phyloP scores from a whole-genome alignment of 1,284 basidiomycete species.

The Ceratobasidium theobromae region DNA sequence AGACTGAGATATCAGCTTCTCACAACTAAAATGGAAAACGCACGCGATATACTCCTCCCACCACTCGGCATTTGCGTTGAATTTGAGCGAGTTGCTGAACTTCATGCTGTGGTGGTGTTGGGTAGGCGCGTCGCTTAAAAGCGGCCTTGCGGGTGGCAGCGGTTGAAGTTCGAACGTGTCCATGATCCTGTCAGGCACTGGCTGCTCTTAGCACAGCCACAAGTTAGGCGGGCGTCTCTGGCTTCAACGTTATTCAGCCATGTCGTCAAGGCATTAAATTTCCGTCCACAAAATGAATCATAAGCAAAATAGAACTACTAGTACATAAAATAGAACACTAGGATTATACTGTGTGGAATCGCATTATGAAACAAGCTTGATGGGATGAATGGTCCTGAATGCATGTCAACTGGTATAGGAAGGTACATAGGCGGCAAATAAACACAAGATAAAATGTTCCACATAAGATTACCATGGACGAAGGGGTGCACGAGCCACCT shows the following conservation, averaged over 20 bases:
- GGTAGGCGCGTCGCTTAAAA: background rate
- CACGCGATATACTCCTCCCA: conserved; percentile 89
- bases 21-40: conserved; percentile 41
- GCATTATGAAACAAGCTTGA: conserved; percentile 17
- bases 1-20: background rate
- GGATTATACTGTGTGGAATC: conserved; percentile 21
- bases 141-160: background rate
- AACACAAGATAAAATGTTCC: background rate
- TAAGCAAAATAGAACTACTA: conserved; percentile 17
- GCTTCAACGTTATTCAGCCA: background rate
- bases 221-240: background rate
- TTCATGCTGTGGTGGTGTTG: conserved; percentile 37
- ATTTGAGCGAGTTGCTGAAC: conserved; percentile 73
- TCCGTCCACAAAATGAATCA: background rate
- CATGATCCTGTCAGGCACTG: conserved; percentile 23
- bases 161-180: conserved; percentile 15
- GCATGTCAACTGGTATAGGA: conserved; percentile 6
- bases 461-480: conserved; percentile 26
- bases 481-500: conserved; percentile 8
- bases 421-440: background rate
- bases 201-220: conserved; percentile 22
- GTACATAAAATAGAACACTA: conserved; percentile 19
- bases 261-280: background rate
- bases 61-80: conserved; percentile 94
- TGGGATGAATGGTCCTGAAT: conserved; percentile 10